These are phyloP conservation scores for Immersiporthe knoxdaviesiana DNA, from an alignment of 2,329 filamentous ascomycete genomes.

Conservation along the genomic window DNA sequence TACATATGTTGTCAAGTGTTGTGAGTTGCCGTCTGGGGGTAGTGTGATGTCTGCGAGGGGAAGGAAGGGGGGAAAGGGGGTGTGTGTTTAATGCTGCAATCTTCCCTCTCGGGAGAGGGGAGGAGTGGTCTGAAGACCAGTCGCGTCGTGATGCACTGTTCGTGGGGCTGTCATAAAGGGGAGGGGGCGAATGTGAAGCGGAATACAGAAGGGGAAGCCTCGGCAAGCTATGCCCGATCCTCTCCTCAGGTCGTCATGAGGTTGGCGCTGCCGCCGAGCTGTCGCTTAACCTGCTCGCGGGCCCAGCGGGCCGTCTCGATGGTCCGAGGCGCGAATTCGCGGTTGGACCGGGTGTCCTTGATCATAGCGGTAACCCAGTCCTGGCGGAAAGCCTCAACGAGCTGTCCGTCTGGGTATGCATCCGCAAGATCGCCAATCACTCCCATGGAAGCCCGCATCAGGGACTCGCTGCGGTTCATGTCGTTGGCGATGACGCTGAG, in stretches of 20 bases:
- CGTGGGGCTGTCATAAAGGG: constrained; percentile 25
- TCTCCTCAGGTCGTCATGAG: constrained; percentile 54
- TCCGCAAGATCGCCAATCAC: constrained; percentile 96
- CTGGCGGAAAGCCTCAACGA: constrained; percentile 80
- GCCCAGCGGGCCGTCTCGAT: constrained; percentile 97
- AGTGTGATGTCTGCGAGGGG: constrained; percentile 25
- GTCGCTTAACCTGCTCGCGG: constrained; percentile 94
- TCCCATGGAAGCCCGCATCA: constrained; percentile 95
- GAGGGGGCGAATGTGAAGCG: constrained; percentile 28
- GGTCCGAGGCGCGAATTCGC: constrained; percentile 82
- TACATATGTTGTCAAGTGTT: constrained; percentile 37
- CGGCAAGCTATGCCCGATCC: constrained; percentile 8
- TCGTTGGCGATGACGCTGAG: constrained; percentile 81
- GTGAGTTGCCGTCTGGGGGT: constrained; percentile 34
- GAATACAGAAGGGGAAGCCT: constrained; percentile 21
- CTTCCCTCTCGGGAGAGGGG: constrained; percentile 13
- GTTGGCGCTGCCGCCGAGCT: constrained; percentile 61
- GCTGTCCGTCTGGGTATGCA: constrained; percentile 88
- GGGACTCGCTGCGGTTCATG: constrained; percentile 83
- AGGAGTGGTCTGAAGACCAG: constrained; percentile 20
- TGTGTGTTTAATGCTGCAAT: constrained; percentile 21
- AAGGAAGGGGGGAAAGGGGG: no score
- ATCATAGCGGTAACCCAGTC: constrained; percentile 91
- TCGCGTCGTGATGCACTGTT: constrained; percentile 21
- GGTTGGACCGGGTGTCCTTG: constrained; percentile 87